A percentile compares a stretch with the other conserved stretches of the same genome.
phyloP scores from a whole-genome alignment of 306 rosid species.

The Pterocarpus santalinus region DNA sequence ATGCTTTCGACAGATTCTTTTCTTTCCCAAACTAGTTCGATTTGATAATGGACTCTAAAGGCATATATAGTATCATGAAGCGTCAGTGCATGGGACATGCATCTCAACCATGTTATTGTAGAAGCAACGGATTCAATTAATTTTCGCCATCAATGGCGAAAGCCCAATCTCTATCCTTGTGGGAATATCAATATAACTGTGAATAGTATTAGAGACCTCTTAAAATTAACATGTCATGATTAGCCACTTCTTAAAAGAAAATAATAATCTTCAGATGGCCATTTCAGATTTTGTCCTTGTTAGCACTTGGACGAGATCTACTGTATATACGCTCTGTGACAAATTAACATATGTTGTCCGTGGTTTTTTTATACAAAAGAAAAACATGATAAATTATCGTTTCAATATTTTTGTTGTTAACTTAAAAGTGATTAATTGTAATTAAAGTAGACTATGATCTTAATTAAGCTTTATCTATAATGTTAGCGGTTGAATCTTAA shows the following conservation, averaged over 20 bases:
- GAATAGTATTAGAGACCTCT: background rate
- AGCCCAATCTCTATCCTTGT: background rate
- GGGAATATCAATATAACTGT: background rate
- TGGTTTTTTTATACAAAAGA: background rate
- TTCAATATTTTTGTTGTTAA: background rate
- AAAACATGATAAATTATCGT: background rate
- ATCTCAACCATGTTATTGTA: background rate
- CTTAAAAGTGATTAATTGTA: too few relatives aligned
- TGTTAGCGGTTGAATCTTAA: too few relatives aligned
- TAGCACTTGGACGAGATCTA: background rate
- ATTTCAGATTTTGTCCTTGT: background rate
- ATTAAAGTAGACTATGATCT: too few relatives aligned
- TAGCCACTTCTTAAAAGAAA: background rate
- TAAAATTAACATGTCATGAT: background rate
- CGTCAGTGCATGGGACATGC: background rate
- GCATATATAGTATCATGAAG: too few relatives aligned
- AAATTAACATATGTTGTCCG: too few relatives aligned
- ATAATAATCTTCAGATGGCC: background rate
- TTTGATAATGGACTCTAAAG: too few relatives aligned
- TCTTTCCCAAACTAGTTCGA: background rate
- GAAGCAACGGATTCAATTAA: background rate
- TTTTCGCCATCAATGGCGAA: background rate
- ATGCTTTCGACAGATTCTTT: background rate
- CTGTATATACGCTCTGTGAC: background rate
- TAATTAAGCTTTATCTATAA: too few relatives aligned